Evolutionary conservation across 1,139 yeast genomes (phyloP), one percentile per base, ranked within the genome.

Genomic region (Yamadazyma atlantica): DNA sequence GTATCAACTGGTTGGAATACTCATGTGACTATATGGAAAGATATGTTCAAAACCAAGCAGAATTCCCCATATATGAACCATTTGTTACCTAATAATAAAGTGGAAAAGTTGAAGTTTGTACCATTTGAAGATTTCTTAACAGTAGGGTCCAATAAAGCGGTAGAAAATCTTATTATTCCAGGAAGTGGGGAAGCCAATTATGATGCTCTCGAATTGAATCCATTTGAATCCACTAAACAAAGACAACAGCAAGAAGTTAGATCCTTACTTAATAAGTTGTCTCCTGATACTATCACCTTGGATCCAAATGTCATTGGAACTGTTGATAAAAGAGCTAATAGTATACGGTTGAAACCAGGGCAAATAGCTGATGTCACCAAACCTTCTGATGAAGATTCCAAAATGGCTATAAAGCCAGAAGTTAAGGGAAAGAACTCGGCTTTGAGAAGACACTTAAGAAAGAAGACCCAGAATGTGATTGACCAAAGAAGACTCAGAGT

Each of bases 171-270:
- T 40, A 85, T 94, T 48, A 76, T 92, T 40, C 98, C 99, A 27
- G 99, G 99, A 28, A 72, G 97, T 35, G 99, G 98, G 69, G 98
- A 94, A 66, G 97, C 98, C 44, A 94, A 94, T 65, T 90, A 78
- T 58, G 99, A 94, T 69, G 90, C 98, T 2, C 67, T 89, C 55
- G 98, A 94, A 63, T 65, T 83, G 53, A 94, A 94, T 62, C 98
- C 98, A 45, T 94, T 75, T 66, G 96, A 88, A 64, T 78, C 94
- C 16, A 82, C 89, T 34, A 85, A 87, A 59, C 97, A 90, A 64
- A 83, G 98, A 70, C 95, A 92, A 62, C 95, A 92, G 66, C 76
- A 78, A 40, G 98, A 94, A 69, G 96, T 94, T 32, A 80, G 94
- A 57, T 67, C 84, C 1, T 73, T 94, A 58, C 66, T 94, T 60